Evolutionary conservation across 495 filamentous ascomycete species (phyloP).

Genomic region (Lasiosphaeria miniovina): DNA sequence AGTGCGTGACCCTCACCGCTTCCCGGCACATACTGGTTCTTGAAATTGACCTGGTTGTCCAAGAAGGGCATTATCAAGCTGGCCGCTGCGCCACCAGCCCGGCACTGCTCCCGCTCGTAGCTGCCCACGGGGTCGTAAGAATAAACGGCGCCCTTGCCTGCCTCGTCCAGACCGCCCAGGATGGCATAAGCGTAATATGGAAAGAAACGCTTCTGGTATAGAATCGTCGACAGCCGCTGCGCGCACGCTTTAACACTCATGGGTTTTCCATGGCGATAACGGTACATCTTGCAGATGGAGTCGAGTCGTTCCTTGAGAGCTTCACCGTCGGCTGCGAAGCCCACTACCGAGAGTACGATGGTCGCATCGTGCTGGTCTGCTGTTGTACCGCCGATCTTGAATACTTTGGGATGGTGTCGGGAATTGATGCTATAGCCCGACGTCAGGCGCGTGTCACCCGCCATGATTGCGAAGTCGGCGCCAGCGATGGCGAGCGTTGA

Average conservation of each 20-base stretch:
- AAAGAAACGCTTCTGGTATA: constrained; percentile 97
- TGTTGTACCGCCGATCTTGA: constrained; percentile 89
- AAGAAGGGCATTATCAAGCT: constrained; percentile 98
- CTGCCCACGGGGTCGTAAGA: constrained; percentile 96
- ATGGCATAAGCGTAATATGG: constrained; percentile 96
- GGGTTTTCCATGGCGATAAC: constrained; percentile 86
- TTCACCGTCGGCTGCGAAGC: constrained; percentile 90
- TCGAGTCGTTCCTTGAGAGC: constrained; percentile 88
- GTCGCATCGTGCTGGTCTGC: constrained; percentile 77
- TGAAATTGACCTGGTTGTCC: constrained; percentile 99
- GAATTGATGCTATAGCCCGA: constrained; percentile 98
- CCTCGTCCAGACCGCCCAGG: constrained; percentile 88
- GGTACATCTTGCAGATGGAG: constrained; percentile 93
- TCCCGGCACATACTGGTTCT: constrained; percentile 95
- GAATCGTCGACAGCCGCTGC: constrained; percentile 85
- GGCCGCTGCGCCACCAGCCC: constrained; percentile 90
- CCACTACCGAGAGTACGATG: constrained; percentile 88
- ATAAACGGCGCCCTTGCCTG: constrained; percentile 91
- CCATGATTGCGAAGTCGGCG: constrained; percentile 89
- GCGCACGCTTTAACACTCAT: constrained; percentile 93
- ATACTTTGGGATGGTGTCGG: constrained; percentile 88
- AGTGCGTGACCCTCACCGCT: constrained; percentile 81
- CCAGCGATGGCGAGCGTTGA: constrained; percentile 94
- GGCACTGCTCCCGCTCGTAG: constrained; percentile 93
- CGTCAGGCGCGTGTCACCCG: constrained; percentile 92